Evolutionary conservation across 345 rosid genomes (phyloP), one percentile per base, ranked within the genome.

Genomic region (Arabidopsis arenosa): DNA sequence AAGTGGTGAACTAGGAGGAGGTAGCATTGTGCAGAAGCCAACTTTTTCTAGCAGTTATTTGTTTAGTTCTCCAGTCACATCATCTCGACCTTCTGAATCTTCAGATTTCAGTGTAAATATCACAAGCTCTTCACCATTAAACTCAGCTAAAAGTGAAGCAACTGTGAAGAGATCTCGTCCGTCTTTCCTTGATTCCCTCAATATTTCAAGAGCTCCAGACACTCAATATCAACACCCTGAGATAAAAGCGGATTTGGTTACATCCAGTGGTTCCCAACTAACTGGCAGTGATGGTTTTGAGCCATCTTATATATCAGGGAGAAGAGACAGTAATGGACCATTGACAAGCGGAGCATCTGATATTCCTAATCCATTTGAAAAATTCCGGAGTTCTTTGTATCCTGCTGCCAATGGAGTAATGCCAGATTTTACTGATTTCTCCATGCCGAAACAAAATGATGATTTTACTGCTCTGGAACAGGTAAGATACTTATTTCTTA

Each of bases 381-480:
- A 68, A 64, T 40, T 72, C 37, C 68, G 33, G 61, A 80, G 77
- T 71, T 68, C 81, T 63, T 75, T 78, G 35, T 75, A 54, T 62
- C 75, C 86, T 63, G 63, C 70, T 44, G 70, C 68, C 60, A 77
- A 84, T 68, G 86, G 83, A 63, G 76, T 68, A 65, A 84, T 78
- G 73, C 60, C 78, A 32, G 45, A 76, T 73, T 70, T 72, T 68
- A 76, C 63, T 82, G 89, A 83, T 23, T 85, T 81, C 76, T 86
- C 79, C 70, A 66, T 83, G 76, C 80, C 84, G 57, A 88, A 85
- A 66, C 89, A 87, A 58, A 85, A 88, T 75, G 98, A 90, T 76
- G 98, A 93, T 85, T 91, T 96, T 84, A 65, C 87, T 77, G 86
- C 96, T 74, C 79, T 96, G 84, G 99, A 96, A 78, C 99, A 96